Conservation (phyloP, 2,329 filamentous ascomycete species). For the Dactylellina sp. region DNA sequence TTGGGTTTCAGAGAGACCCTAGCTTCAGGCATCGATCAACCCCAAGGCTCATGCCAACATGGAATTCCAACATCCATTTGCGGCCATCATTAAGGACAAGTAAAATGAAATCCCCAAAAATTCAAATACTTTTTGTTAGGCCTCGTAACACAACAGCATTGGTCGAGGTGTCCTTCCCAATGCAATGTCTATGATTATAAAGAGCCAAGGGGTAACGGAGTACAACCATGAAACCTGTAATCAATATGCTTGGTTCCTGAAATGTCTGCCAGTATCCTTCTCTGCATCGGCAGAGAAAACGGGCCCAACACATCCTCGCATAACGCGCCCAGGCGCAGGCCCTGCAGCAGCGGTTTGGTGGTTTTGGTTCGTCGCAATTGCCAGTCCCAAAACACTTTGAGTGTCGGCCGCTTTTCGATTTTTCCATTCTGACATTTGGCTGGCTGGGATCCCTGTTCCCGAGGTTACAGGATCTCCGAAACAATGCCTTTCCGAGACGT, state of each 20-base stretch:
- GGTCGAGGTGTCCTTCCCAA: no score
- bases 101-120: neutral
- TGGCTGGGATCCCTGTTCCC: no score
- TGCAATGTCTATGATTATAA: neutral
- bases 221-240: conserved; percentile 5
- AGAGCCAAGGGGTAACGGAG: neutral
- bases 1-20: neutral
- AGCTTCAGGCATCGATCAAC: neutral
- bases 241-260: neutral
- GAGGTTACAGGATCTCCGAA: conserved; percentile 9
- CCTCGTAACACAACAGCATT: no score
- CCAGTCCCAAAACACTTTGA: no score
- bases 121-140: conserved; percentile 14
- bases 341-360: no score
- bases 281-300: neutral
- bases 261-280: neutral
- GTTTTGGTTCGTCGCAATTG: no score
- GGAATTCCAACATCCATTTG: conserved; percentile 10
- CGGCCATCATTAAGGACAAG: conserved; percentile 1
- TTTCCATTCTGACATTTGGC: neutral
- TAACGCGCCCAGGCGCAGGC: no score
- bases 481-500: neutral
- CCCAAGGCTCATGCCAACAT: neutral
- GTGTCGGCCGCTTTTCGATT: neutral
- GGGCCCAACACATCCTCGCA: no score